Conservation (phyloP, 441 rosid species). For the Metrosideros polymorpha region DNA sequence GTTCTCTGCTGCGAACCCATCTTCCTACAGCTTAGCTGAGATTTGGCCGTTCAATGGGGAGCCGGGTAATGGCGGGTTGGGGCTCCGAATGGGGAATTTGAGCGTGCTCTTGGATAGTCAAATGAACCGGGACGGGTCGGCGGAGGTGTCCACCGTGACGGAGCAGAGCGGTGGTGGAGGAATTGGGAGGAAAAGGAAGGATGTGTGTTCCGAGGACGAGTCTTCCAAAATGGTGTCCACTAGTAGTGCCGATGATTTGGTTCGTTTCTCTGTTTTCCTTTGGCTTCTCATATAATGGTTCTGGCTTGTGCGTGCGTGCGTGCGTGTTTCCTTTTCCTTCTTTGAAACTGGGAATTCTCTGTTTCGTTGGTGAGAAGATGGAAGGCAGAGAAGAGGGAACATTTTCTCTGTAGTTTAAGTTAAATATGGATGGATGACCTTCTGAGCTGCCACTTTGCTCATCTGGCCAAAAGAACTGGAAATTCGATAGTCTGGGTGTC, state of each 20-base stretch:
- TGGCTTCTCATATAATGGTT: neutral
- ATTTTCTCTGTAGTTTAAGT: neutral
- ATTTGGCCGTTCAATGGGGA: conserved; percentile 11
- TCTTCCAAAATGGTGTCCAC: conserved; percentile 1
- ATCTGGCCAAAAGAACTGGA: neutral
- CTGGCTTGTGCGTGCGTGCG: neutral
- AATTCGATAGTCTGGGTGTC: neutral
- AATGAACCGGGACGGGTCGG: conserved; percentile 25
- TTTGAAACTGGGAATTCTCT: neutral
- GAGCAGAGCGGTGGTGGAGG: conserved; percentile 1
- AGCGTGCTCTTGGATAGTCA: conserved; percentile 27
- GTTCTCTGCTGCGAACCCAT: conserved; percentile 5
- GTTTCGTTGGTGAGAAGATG: neutral
- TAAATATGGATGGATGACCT: neutral
- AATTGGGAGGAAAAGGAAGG: conserved; percentile 3
- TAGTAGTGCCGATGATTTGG: neutral
- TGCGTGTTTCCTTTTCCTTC: neutral
- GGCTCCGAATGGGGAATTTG: conserved; percentile 49
- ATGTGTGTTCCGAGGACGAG: neutral
- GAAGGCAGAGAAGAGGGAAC: neutral
- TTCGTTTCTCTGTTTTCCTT: neutral
- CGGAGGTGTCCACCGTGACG: conserved; percentile 2
- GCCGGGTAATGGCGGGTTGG: conserved; percentile 29
- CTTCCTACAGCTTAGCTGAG: conserved; percentile 5
- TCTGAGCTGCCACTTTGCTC: neutral